phyloP scores from a whole-genome alignment of 2,329 filamentous ascomycete genomes.

The Aspergillus ustus region DNA sequence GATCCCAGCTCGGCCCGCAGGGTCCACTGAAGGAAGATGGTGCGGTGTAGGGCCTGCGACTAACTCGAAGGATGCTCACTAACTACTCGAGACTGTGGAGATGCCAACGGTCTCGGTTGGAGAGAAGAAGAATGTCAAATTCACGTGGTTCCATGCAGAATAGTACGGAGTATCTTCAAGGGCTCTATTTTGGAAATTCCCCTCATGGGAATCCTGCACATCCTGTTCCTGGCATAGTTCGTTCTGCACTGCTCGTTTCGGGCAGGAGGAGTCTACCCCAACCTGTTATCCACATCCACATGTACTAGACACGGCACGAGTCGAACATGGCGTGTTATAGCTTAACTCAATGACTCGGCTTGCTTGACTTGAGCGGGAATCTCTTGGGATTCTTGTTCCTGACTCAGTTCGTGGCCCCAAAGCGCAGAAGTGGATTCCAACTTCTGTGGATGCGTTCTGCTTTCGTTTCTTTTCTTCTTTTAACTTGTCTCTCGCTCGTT shows the following conservation, averaged over 20 bases:
- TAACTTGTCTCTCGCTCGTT: background rate
- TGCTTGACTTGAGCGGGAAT: background rate
- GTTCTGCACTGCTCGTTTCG: background rate
- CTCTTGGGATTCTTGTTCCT: background rate
- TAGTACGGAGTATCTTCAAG: too few relatives aligned
- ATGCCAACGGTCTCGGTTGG: background rate
- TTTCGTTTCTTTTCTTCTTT: background rate
- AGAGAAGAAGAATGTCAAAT: background rate
- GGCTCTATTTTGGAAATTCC: background rate
- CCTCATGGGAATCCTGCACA: background rate
- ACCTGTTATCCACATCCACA: background rate
- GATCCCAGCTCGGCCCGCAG: background rate
- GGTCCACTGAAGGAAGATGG: background rate
- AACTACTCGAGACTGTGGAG: background rate
- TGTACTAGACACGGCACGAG: background rate
- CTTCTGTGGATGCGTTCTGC: background rate
- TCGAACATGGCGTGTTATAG: background rate
- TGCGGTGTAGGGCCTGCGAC: background rate
- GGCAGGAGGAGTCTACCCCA: background rate
- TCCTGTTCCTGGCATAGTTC: background rate
- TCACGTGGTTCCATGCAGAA: background rate
- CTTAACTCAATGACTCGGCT: background rate
- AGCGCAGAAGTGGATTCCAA: background rate
- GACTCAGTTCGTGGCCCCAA: background rate
- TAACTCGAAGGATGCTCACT: background rate